Conservation (phyloP, 305 asterid genomes). For the Solanum hybrid region DNA sequence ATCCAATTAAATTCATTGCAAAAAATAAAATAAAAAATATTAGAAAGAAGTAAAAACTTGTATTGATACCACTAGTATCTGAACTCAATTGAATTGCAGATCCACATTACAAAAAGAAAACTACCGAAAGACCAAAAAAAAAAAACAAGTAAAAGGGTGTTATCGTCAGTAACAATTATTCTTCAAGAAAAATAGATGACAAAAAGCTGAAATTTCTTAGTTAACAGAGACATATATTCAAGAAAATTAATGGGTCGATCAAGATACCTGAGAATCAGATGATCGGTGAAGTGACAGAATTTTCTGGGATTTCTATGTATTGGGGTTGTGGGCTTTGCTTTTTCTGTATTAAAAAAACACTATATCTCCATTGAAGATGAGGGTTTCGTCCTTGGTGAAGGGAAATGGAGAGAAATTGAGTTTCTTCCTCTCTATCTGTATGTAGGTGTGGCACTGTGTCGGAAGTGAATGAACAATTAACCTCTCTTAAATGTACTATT, state of each 20-base stretch:
- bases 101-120: neutral
- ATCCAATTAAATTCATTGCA: neutral
- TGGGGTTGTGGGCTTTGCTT: neutral
- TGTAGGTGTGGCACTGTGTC: neutral
- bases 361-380: neutral
- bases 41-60: neutral
- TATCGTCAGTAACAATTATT: neutral
- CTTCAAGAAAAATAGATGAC: neutral
- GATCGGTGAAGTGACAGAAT: neutral
- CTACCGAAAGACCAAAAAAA: too few relatives aligned
- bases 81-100: neutral
- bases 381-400: neutral
- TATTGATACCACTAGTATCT: neutral
- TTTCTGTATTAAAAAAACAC: neutral
- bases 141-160: neutral
- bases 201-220: neutral
- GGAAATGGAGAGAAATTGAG: neutral
- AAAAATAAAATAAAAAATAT: too few relatives aligned
- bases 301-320: neutral
- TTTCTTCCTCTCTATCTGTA: neutral
- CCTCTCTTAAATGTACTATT: neutral
- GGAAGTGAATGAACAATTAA: neutral
- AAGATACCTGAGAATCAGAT: conserved; percentile 4
- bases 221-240: neutral
- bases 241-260: neutral